Evolutionary conservation across 495 filamentous ascomycete genomes (phyloP).

Genomic region (Margaritispora aquatica): DNA sequence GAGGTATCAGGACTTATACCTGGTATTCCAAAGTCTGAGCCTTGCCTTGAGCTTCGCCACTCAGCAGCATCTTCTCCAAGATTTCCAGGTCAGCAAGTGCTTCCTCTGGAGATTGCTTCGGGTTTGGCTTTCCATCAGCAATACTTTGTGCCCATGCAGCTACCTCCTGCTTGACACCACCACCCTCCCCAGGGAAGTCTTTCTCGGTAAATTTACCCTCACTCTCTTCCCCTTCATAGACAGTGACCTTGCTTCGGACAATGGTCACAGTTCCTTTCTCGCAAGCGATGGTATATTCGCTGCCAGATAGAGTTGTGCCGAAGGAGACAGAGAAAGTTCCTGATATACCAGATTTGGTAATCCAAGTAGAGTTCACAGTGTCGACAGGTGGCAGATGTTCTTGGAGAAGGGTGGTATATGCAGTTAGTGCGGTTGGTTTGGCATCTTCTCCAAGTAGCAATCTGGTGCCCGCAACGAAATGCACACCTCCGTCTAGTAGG

Average conservation of each 20-base stretch:
- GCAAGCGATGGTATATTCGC: conserved; percentile 44
- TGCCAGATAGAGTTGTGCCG: conserved; percentile 55
- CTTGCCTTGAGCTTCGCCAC: conserved; percentile 52
- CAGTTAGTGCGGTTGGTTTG: conserved; percentile 43
- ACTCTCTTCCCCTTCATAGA: conserved; percentile 34
- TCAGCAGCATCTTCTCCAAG: conserved; percentile 57
- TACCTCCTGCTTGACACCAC: conserved; percentile 61
- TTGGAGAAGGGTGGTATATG: conserved; percentile 52
- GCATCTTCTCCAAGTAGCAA: conserved; percentile 51
- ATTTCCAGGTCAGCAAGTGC: conserved; percentile 67
- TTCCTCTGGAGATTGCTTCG: conserved; percentile 55
- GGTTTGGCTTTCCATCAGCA: conserved; percentile 38
- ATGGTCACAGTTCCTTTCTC: conserved; percentile 48
- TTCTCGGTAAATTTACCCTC: conserved; percentile 35
- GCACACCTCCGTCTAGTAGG: conserved; percentile 71
- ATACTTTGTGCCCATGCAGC: conserved; percentile 58
- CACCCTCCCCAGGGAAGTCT: conserved; percentile 48
- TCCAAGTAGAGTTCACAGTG: conserved; percentile 59
- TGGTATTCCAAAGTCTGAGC: conserved; percentile 28
- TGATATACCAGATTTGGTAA: conserved; percentile 53
- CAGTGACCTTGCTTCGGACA: conserved; percentile 28
- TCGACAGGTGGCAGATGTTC: conserved; percentile 67
- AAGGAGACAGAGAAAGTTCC: conserved; percentile 58
- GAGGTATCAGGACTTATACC: not conserved
- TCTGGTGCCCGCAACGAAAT: conserved; percentile 58